Evolutionary conservation across 805 yeast species (phyloP), one percentile per base, ranked within the genome.

Genomic region (Wickerhamomyces pijperi): DNA sequence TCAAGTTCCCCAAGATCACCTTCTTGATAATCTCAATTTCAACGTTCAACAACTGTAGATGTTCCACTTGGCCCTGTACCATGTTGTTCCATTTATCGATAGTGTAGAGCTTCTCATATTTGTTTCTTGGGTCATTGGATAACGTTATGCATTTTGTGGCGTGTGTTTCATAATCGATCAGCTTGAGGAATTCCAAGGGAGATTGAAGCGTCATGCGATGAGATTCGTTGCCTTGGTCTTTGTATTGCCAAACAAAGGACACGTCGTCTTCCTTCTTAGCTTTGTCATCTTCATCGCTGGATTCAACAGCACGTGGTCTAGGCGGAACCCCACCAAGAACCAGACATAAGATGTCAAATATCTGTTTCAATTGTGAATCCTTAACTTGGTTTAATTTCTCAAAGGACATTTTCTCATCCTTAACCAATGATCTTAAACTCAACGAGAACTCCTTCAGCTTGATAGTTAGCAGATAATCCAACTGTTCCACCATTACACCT

Each of bases 291-390:
- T 80, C 82, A 58, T 80, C 84, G 32, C 61, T 63, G 50, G 84
- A 78, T 42, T 62, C 56, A 37, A 80, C 82, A 37, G 66, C 62
- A 35, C 88, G 82, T 41, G 71, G 71, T 28, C 90, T 90, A 36
- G 95, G 92, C 3, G 78, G 65, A 19, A n/a, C n/a, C n/a, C 92
- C 94, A 19, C 92, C 94, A 50, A 84, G 64, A 42, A 78, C 68
- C 49, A 83, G 63, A 2, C 80, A 66, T 46, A 83, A 62, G 36
- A 81, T 63, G 54, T 73, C 72, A 61, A 76, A 82, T 28, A 82
- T 63, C 47, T 75, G 77, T 51, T 70, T 65, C 58, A 78, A 72
- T 70, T 75, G 64, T 51, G 67, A 38, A 44, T 64, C 43, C 55
- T 76, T 62, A 37, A 66, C 54, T 11, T 55, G 55, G 33, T 45